Conservation (phyloP, 73 alveolate species). For the Tetrahymena borealis region DNA sequence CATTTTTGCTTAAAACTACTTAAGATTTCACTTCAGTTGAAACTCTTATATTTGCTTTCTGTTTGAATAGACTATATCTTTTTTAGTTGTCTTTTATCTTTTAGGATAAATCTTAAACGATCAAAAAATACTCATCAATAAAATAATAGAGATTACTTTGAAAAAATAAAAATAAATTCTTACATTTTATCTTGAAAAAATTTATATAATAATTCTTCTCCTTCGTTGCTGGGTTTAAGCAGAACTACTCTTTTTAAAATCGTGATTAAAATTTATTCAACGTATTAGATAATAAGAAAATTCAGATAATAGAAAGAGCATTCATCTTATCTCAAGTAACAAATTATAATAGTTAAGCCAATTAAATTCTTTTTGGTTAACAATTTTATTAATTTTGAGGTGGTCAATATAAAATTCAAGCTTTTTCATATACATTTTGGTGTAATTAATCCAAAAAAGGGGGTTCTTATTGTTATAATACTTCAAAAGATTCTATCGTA, state of each 20-base stretch:
- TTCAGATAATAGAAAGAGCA: neutral
- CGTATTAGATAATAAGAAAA: neutral
- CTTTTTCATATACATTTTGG: neutral
- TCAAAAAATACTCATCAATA: neutral
- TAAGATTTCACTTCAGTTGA: slow-evolving; percentile 3
- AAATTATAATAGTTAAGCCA: neutral
- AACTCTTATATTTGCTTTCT: neutral
- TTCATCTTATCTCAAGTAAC: neutral
- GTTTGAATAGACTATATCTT: neutral
- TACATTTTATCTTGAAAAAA: neutral
- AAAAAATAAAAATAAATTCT: neutral
- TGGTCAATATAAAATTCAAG: neutral
- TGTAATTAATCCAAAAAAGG: neutral
- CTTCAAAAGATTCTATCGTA: too few species aligned
- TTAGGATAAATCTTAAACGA: neutral
- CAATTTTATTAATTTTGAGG: neutral
- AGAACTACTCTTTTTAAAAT: too few species aligned
- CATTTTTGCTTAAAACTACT: too few species aligned
- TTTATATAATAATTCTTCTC: neutral
- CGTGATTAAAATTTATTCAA: too few species aligned
- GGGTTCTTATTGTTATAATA: neutral
- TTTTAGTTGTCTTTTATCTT: neutral
- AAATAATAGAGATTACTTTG: neutral
- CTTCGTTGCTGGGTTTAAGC: neutral
- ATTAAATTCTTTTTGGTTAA: too few species aligned